Conservation (phyloP, 2,329 filamentous ascomycete species). For the Pseudocercospora fuligena region DNA sequence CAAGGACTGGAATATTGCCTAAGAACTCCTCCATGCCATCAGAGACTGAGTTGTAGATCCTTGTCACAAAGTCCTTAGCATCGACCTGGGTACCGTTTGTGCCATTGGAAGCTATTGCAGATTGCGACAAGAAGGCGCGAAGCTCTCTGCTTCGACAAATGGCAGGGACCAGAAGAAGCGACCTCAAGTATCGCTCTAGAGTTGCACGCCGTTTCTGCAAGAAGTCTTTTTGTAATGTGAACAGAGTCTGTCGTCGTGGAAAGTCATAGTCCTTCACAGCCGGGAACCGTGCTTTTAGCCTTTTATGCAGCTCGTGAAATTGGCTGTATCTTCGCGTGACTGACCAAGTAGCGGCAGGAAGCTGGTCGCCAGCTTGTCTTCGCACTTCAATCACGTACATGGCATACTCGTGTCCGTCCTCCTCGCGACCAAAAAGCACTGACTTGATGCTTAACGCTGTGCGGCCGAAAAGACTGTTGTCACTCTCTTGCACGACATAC, state of each 20-base stretch:
- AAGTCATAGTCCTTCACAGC: constrained; percentile 91
- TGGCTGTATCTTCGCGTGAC: constrained; percentile 94
- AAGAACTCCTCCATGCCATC: constrained; percentile 98
- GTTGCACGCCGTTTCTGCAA: constrained; percentile 83
- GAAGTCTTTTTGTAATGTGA: constrained; percentile 97
- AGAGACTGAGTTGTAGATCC: constrained; percentile 94
- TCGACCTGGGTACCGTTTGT: constrained; percentile 68
- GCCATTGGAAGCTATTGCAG: constrained; percentile 70
- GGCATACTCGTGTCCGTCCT: constrained; percentile 91
- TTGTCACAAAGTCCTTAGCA: constrained; percentile 79
- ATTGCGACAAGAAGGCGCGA: constrained; percentile 85
- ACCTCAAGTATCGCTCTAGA: constrained; percentile 77
- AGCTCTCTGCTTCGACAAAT: constrained; percentile 93
- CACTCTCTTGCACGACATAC: constrained; percentile 95
- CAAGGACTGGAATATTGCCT: constrained; percentile 91
- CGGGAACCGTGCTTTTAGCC: constrained; percentile 80
- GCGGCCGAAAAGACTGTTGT: constrained; percentile 93
- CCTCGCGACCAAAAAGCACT: constrained; percentile 88
- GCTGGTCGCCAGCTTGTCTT: constrained; percentile 87
- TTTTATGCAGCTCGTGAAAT: constrained; percentile 93
- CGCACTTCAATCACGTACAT: constrained; percentile 92
- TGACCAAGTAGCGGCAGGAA: constrained; percentile 94
- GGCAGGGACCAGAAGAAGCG: constrained; percentile 80
- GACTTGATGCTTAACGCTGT: constrained; percentile 89
- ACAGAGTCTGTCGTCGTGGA: constrained; percentile 85